phyloP scores from a whole-genome alignment of 148 eudicot species.

The Diospyros lotus region DNA sequence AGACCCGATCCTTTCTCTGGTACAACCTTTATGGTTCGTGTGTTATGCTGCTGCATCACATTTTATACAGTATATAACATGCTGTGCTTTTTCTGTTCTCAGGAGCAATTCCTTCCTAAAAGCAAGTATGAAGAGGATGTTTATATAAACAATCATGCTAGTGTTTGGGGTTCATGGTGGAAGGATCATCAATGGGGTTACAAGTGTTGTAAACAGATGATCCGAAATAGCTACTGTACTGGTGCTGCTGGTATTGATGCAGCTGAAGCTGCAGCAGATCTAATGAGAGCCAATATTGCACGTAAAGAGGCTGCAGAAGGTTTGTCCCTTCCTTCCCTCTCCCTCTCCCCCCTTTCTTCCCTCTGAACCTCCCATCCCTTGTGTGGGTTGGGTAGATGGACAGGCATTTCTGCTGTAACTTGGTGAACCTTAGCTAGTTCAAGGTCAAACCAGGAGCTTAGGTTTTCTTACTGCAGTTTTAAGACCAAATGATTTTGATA shows the following conservation, averaged over 20 bases:
- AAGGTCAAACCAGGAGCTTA: too few species aligned
- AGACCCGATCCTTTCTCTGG: background rate
- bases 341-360: slow-evolving; percentile 8
- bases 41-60: background rate
- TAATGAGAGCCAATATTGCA: slow-evolving; percentile 90
- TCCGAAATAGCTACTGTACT: slow-evolving; percentile 82
- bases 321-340: slow-evolving; percentile 16
- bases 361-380: too few species aligned
- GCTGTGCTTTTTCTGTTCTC: slow-evolving; percentile 6
- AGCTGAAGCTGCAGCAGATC: slow-evolving; percentile 78
- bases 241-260: slow-evolving; percentile 97
- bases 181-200: slow-evolving; percentile 90
- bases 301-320: slow-evolving; percentile 88
- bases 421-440: too few species aligned
- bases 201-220: slow-evolving; percentile 70
- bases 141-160: slow-evolving; percentile 64
- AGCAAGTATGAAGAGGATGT: slow-evolving; percentile 96
- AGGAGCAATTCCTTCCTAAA: slow-evolving; percentile 68
- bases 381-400: too few species aligned
- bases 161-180: slow-evolving; percentile 98
- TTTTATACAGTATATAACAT: background rate
- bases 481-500: background rate
- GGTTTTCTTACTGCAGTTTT: background rate
- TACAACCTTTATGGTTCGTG: background rate
- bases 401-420: too few species aligned